Base-by-base conservation (phyloP, 2,329 filamentous ascomycete genomes). In the Tothia fuscella region DNA sequence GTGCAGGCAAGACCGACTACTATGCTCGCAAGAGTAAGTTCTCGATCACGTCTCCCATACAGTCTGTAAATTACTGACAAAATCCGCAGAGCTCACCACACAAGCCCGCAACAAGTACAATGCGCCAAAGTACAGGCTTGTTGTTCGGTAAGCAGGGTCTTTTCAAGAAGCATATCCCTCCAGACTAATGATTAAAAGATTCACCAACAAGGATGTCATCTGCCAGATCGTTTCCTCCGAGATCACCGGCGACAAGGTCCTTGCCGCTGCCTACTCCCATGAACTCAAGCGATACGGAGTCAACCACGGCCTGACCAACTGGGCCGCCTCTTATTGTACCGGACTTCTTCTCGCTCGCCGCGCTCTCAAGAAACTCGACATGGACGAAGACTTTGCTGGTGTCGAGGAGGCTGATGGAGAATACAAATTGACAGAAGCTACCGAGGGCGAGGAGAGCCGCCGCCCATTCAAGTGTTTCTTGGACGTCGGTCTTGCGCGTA, bases 41-140 rank as follows among this genome's bases (percentile, higher is more conserved):
- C n/a, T 7, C 28, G 7, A n/a, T n/a, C n/a, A n/a, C n/a, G 7
- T 6, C 9, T 38, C 9, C 14, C 7, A 7, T 25, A 24, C 21
- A 9, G 35, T 9, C 10, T 6, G 17, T 24, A 22, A 10, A 9
- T 9, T 36, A 19, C 6, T 9, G 20, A 9, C 7, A 36, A 7
- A 36, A 40, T 37, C n/a, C 9, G 5, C 39, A 41, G 42, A 25
- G 64, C 78, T 98, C 70, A 91, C 96, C 77, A 88, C 86, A 75
- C 91, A 98, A 79, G 91, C 91, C 74, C 98, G 96, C 86, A 98
- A 98, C 86, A 98, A 98, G 83, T 98, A 96, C 83, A 93, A 93
- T 74, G 83, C 91, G 51, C 91, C 91, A 71, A 98, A 98, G 80
- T 96, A 98, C 82, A 85, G 91, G 64, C 82, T 98, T 63, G 91